Conservation (phyloP, 768 basidiomycete genomes). For the Mycena vitilis region DNA sequence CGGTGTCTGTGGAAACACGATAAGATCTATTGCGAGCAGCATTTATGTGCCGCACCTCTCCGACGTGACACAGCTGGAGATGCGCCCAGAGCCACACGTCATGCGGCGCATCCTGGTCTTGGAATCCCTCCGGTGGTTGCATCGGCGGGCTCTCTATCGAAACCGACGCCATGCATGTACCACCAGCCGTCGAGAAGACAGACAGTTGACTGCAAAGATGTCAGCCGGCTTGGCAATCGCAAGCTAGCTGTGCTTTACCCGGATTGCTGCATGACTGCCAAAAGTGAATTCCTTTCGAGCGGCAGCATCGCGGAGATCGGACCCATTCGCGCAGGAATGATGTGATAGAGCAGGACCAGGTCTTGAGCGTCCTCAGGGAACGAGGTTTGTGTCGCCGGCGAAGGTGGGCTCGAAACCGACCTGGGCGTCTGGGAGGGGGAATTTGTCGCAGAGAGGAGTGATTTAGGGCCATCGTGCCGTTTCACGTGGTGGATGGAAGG, state of each 20-base stretch:
- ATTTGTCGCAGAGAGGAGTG: conserved; percentile 58
- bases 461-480: conserved; percentile 53
- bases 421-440: conserved; percentile 56
- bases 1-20: conserved; percentile 43
- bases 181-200: conserved; percentile 66
- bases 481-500: conserved; percentile 34
- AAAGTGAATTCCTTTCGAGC: conserved; percentile 53
- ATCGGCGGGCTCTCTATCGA: conserved; percentile 43
- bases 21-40: conserved; percentile 14
- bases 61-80: conserved; percentile 50
- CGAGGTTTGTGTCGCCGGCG: conserved; percentile 45
- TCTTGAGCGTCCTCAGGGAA: conserved; percentile 41
- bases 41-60: conserved; percentile 50
- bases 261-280: conserved; percentile 69
- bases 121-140: conserved; percentile 45
- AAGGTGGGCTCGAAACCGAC: conserved; percentile 54
- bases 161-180: conserved; percentile 47
- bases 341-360: conserved; percentile 53
- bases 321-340: conserved; percentile 61
- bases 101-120: conserved; percentile 46
- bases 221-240: not conserved
- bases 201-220: conserved; percentile 59
- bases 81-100: conserved; percentile 59
- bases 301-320: conserved; percentile 58
- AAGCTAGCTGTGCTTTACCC: conserved; percentile 60